Evolutionary conservation across 768 basidiomycete species (phyloP).

Genomic region (Krasilnikovozyma curviuscula): DNA sequence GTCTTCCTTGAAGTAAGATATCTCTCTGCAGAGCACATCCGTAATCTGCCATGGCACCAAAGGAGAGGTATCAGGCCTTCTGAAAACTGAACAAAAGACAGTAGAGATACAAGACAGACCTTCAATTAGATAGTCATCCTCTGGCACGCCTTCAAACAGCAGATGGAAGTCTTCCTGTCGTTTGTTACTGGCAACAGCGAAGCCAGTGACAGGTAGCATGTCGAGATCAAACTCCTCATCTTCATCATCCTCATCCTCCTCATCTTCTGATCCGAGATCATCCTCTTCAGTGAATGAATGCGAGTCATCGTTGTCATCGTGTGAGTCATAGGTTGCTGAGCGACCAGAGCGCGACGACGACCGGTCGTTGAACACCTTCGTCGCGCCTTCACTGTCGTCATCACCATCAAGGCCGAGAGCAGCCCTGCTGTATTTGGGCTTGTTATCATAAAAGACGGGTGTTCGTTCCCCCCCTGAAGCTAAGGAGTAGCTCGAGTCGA

Average conservation of each 20-base stretch:
- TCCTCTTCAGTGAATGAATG: too few relatives aligned
- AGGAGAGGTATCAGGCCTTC: not conserved
- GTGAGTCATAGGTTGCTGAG: not conserved
- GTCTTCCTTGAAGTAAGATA: slow-evolving; percentile 82
- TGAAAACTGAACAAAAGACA: not conserved
- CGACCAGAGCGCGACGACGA: not conserved
- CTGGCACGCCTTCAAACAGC: slow-evolving; percentile 63
- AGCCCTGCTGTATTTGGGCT: too few relatives aligned
- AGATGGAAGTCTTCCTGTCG: slow-evolving; percentile 92
- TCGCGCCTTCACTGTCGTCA: too few relatives aligned
- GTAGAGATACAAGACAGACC: slow-evolving; percentile 35
- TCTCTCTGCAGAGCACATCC: slow-evolving; percentile 93
- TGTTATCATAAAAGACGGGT: too few relatives aligned
- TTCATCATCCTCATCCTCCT: slow-evolving; percentile 17
- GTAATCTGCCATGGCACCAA: slow-evolving; percentile 46
- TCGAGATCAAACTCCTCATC: slow-evolving; percentile 36
- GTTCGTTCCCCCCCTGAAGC: too few relatives aligned
- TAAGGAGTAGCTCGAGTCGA: too few relatives aligned
- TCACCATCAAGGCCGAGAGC: too few relatives aligned
- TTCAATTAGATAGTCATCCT: slow-evolving; percentile 94
- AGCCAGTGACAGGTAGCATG: slow-evolving; percentile 82
- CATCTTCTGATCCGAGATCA: not conserved
- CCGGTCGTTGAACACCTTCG: too few relatives aligned
- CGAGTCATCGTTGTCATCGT: slow-evolving; percentile 20
- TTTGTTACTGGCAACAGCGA: slow-evolving; percentile 88